These are phyloP conservation scores for Conticribra weissflogii DNA, from an alignment of 108 stramenopile species.

Conservation along the genomic window DNA sequence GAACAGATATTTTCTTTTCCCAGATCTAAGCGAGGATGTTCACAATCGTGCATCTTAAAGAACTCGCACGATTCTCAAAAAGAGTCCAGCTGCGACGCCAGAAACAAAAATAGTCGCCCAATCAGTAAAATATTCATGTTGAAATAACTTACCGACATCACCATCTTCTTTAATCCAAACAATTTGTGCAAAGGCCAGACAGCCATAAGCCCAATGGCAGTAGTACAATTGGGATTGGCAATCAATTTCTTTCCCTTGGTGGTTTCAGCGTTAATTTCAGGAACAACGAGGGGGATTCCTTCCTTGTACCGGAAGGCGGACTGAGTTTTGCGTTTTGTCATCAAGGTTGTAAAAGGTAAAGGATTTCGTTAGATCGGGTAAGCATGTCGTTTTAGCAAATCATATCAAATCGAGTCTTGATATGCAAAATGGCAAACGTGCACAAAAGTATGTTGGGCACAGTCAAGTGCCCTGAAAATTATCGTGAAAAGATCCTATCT, in stretches of 20 bases:
- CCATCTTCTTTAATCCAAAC: slow-evolving; percentile 89
- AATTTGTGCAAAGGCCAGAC: slow-evolving; percentile 92
- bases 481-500: neutral
- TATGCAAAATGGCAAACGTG: too few relatives aligned
- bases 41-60: too few relatives aligned
- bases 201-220: slow-evolving; percentile 98
- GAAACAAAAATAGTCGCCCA: neutral
- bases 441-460: too few relatives aligned
- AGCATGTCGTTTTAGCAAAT: too few relatives aligned
- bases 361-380: too few relatives aligned
- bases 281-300: slow-evolving; percentile 93
- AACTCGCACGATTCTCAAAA: too few relatives aligned
- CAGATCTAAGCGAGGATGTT: too few relatives aligned
- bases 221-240: slow-evolving; percentile 99
- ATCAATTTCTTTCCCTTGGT: slow-evolving; percentile 94
- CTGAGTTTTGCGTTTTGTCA: slow-evolving; percentile 59
- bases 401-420: too few relatives aligned
- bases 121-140: neutral
- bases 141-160: slow-evolving; percentile 82
- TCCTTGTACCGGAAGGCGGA: slow-evolving; percentile 94
- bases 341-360: too few relatives aligned
- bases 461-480: too few relatives aligned
- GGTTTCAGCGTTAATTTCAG: slow-evolving; percentile 94
- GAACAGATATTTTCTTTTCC: slow-evolving; percentile 1
- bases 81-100: too few relatives aligned